Evolutionary conservation across 345 rosid genomes (phyloP), one percentile per base, ranked within the genome.

Genomic region (Carallia brachiata): DNA sequence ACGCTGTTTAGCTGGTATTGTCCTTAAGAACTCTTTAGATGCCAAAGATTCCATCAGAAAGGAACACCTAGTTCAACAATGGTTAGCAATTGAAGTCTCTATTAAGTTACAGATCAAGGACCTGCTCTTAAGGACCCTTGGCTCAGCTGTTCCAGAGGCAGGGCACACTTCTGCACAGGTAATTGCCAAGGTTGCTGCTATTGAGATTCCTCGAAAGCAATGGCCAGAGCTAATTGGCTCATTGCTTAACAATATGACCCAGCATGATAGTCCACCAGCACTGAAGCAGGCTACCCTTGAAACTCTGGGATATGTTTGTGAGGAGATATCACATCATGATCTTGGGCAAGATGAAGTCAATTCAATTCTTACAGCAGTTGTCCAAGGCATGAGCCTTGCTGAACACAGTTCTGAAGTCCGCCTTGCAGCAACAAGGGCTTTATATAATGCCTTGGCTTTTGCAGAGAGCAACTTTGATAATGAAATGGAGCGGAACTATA

Each of bases 391-490:
- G 99, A 92, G 79, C 79, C 87, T 76, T 75, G 75, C 92, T 68
- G 96, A 84, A 77, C 86, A 86, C 66, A 76, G 84, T 53, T 83
- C 81, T 40, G 97, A 90, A 61, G 90, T 95, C 48, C 87, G 97
- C 59, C 96, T 92, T 64, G 93, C 97, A 27, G 96, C 99, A 53
- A 89, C 96, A 36, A 84, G 72, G 72, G 96, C 97, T 44, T 72
- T 92, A 61, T 84, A 79, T 75, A 90, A 95, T 80, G 99, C 99
- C 56, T 70, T 92, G 34, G 93, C 84, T 67, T 95, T 95, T 84
- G 96, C 99, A 44, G 93, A 88, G 81, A 82, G 89, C n/a, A 95
- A 95, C 84, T 95, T 95, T 78, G 90, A 88, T 63, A 90, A 92
- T 76, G 94, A 95, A 72, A 90, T 89, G 90, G 98, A 95, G 83